Percentiles rank a stretch among this genome's conserved stretches.
These are phyloP conservation scores for Wallemia mellicola DNA, from an alignment of 1,284 basidiomycete species.

Conservation along the genomic window DNA sequence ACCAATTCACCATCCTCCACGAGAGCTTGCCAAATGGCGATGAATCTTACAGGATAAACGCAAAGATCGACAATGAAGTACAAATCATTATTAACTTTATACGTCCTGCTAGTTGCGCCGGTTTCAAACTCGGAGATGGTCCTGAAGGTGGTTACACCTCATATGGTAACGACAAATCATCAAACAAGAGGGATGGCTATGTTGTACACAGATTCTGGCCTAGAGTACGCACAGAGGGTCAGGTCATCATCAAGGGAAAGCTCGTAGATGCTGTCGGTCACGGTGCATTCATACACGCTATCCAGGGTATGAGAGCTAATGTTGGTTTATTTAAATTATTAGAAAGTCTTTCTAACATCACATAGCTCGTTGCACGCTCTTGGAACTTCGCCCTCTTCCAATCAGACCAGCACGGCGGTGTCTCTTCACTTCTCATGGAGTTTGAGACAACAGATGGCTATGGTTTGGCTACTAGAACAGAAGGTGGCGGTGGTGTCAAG, in stretches of 20 bases:
- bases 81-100: slow-evolving; percentile 46
- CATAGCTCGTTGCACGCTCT: slow-evolving; percentile 29
- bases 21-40: slow-evolving; percentile 29
- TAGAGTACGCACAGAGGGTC: slow-evolving; percentile 30
- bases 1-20: slow-evolving; percentile 58
- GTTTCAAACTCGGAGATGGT: slow-evolving; percentile 76
- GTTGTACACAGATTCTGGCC: slow-evolving; percentile 85
- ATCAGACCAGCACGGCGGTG: slow-evolving; percentile 29
- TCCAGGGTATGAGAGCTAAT: slow-evolving; percentile 94
- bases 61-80: slow-evolving; percentile 47
- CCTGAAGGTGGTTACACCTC: slow-evolving; percentile 65
- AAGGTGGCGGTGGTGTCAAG: slow-evolving; percentile 6
- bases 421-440: slow-evolving; percentile 80
- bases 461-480: slow-evolving; percentile 34
- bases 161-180: slow-evolving; percentile 37
- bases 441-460: slow-evolving; percentile 61
- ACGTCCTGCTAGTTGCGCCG: slow-evolving; percentile 37
- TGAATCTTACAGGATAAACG: slow-evolving; percentile 51
- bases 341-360: not conserved
- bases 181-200: slow-evolving; percentile 48
- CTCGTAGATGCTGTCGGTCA: slow-evolving; percentile 35
- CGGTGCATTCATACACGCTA: slow-evolving; percentile 86
- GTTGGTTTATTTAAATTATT: not conserved
- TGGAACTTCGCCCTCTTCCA: slow-evolving; percentile 94
- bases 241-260: slow-evolving; percentile 38